Base-by-base conservation (phyloP, 2,329 filamentous ascomycete genomes). In the Cryphonectria carpinicola region DNA sequence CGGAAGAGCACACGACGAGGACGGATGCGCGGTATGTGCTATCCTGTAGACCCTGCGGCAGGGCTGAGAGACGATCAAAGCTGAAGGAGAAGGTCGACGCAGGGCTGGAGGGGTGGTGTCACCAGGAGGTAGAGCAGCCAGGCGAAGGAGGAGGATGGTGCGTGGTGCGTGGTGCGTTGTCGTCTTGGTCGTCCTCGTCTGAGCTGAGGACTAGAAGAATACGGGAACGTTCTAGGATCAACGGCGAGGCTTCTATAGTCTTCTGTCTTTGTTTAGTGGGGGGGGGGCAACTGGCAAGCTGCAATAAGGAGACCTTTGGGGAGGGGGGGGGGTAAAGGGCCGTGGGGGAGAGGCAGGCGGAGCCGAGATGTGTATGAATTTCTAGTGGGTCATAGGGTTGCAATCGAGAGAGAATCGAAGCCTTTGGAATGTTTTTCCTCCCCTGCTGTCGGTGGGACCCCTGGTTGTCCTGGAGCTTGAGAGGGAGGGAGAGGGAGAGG, bases 361-460 rank as follows among this genome's bases (percentile, higher is more conserved):
- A 58, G 54, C 54, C 54, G 54, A 58, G 54, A 32, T 58, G 54
- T 58, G 54, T 32, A 56, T 56, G 46, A 49, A 49, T n/a, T 49
- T n/a, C 52, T 56, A 17, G 52, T 28, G 52, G 52, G 52, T 28
- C 25, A 10, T 28, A 13, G 52, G 25, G 52, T 25, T 28, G 52
- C 52, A 56, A 56, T 56, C 10, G n/a, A 28, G 52, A 56, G 52
- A 56, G 52, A 14, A 58, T 58, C 54, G 54, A 58, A 58, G 54
- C 13, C 25, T 32, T 58, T 58, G 54, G 54, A 58, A 58, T 28
- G 54, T 32, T 49, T 49, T n/a, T 3, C 17, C 22, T 2, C 46
- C 46, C 46, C 46, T 49, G 46, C 22, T 49, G 19, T n/a, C 6
- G 46, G 46, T 49, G 46, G 46, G 6, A 1, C 46, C 43, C 46